A percentile compares a stretch with the other conserved stretches of the same genome.
phyloP scores from a whole-genome alignment of 768 basidiomycete genomes.

The Leccinum subgranulosum region DNA sequence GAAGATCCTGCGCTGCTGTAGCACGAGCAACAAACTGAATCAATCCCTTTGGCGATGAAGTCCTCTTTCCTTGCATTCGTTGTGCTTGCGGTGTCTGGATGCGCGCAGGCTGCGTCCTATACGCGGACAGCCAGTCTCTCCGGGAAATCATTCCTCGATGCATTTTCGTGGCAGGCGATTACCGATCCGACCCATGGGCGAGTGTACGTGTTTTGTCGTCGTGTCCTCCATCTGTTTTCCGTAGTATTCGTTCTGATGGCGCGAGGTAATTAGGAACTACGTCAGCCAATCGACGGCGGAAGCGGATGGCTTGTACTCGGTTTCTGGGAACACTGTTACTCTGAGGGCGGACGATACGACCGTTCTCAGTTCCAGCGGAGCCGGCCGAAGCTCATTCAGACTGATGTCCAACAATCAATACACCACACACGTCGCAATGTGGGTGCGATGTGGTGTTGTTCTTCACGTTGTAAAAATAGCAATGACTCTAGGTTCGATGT shows the following conservation, averaged over 20 bases:
- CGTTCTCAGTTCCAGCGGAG: constrained; percentile 24
- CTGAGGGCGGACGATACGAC: constrained; percentile 34
- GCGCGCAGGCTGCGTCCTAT: constrained; percentile 42
- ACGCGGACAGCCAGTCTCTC: constrained; percentile 40
- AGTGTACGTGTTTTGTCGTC: constrained; percentile 19
- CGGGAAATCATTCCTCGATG: constrained; percentile 49
- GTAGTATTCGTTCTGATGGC: not conserved
- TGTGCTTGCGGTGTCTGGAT: constrained; percentile 4
- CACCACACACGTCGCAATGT: constrained; percentile 34
- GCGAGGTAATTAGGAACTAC: constrained; percentile 34
- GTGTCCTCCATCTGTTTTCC: not conserved
- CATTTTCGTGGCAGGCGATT: constrained; percentile 26
- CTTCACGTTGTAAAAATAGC: not conserved
- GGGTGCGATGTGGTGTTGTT: not conserved
- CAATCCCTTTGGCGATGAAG: constrained; percentile 1
- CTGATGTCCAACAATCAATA: constrained; percentile 31
- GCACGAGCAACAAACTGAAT: not conserved
- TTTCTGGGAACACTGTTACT: constrained; percentile 39
- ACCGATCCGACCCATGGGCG: constrained; percentile 35
- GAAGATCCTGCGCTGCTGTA: not conserved
- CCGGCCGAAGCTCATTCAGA: constrained; percentile 38
- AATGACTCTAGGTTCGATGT: constrained; percentile 30
- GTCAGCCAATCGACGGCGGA: constrained; percentile 47
- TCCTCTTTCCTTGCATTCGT: constrained; percentile 1
- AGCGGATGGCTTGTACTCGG: constrained; percentile 54